Evolutionary conservation across 2,329 filamentous ascomycete genomes (phyloP).

Genomic region (Aspergillus sp.): DNA sequence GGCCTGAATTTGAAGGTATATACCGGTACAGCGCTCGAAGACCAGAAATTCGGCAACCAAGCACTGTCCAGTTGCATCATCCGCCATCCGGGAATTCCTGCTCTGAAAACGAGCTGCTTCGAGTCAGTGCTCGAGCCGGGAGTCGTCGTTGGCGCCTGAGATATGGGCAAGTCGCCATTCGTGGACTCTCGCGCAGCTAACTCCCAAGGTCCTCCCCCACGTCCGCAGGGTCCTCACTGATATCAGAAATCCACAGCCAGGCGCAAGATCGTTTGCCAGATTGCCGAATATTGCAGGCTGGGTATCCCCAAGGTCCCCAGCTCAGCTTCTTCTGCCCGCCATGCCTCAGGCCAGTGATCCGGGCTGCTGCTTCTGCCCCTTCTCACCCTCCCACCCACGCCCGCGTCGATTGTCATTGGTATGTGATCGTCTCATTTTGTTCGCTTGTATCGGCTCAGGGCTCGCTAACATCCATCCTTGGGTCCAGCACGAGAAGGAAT

Average conservation of each 20-base stretch:
- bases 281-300: too few species aligned
- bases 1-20: slow-evolving; percentile 8
- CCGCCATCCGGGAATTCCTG: too few species aligned
- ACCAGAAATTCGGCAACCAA: too few species aligned
- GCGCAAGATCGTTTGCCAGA: neutral
- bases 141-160: neutral
- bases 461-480: neutral
- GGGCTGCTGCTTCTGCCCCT: slow-evolving; percentile 10
- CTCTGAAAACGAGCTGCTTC: too few species aligned
- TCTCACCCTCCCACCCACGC: slow-evolving; percentile 3
- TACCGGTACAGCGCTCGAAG: neutral
- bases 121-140: too few species aligned
- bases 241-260: neutral
- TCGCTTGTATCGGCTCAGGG: slow-evolving; percentile 2
- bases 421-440: slow-evolving; percentile 8
- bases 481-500: slow-evolving; percentile 2
- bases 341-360: slow-evolving; percentile 20
- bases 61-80: too few species aligned
- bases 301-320: slow-evolving; percentile 23
- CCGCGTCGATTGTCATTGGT: slow-evolving; percentile 12
- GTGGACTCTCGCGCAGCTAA: slow-evolving; percentile 1
- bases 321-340: slow-evolving; percentile 8
- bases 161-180: slow-evolving; percentile 5
- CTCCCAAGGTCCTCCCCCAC: slow-evolving; percentile 34
- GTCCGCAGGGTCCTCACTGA: slow-evolving; percentile 7